Evolutionary conservation across 495 filamentous ascomycete species (phyloP).

Genomic region (Massariosphaeria phaeospora): DNA sequence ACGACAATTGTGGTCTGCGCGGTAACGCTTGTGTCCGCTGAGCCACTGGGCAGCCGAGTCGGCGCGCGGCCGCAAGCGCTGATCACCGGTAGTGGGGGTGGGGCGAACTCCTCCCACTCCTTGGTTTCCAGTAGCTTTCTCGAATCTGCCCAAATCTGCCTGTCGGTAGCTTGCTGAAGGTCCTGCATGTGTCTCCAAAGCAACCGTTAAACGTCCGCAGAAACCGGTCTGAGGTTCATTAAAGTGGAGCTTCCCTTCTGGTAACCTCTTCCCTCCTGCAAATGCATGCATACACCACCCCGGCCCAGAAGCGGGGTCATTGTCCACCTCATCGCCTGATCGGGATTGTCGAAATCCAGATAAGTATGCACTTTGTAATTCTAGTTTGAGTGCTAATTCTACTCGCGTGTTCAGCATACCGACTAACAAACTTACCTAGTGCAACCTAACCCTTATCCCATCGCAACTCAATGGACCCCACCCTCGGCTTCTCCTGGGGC

Average conservation of each 20-base stretch:
- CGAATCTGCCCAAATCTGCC: no score
- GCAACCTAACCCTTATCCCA: neutral
- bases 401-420: neutral
- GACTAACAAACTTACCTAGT: neutral
- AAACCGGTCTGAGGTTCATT: neutral
- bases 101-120: no score
- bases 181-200: no score
- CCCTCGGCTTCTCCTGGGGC: neutral
- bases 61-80: no score
- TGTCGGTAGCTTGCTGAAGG: no score
- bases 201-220: neutral
- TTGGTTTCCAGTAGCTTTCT: no score
- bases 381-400: neutral
- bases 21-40: no score
- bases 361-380: neutral
- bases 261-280: neutral
- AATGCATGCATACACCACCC: neutral
- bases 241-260: neutral
- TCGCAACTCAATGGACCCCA: neutral
- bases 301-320: neutral
- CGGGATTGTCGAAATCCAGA: neutral
- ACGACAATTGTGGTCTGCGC: no score
- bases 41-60: no score
- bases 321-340: neutral
- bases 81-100: no score